Evolutionary conservation across 257 asterid species (phyloP).

Genomic region (Nyctanthes arbortristis): DNA sequence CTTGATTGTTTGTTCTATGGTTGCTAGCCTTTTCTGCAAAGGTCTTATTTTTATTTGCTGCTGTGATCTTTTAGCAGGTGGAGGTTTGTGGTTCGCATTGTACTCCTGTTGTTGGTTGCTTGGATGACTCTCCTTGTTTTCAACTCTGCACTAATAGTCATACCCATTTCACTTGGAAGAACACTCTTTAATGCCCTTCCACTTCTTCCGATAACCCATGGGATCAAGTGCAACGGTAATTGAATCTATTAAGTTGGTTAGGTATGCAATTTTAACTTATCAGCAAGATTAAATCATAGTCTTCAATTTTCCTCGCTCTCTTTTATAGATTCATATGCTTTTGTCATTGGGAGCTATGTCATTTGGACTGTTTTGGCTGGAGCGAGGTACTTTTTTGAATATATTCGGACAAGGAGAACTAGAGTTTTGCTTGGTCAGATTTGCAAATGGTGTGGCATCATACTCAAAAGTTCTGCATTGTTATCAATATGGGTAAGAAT

Average conservation of each 20-base stretch:
- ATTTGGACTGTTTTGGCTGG: constrained; percentile 97
- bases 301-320: background rate
- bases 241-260: constrained; percentile 14
- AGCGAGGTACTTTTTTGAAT: constrained; percentile 73
- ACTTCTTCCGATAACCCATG: constrained; percentile 87
- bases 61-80: constrained; percentile 66
- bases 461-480: constrained; percentile 74
- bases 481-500: constrained; percentile 87
- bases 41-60: constrained; percentile 36
- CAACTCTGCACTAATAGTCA: constrained; percentile 77
- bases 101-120: constrained; percentile 79
- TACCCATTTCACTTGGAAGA: constrained; percentile 93
- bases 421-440: constrained; percentile 60
- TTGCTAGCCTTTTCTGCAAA: constrained; percentile 21
- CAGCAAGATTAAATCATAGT: background rate
- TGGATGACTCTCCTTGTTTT: constrained; percentile 93
- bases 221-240: constrained; percentile 95
- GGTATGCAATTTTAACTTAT: background rate
- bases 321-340: constrained; percentile 76
- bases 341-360: constrained; percentile 93
- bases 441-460: constrained; percentile 92
- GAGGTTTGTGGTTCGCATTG: constrained; percentile 85
- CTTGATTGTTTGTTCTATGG: too few species aligned
- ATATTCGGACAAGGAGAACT: constrained; percentile 71
- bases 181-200: constrained; percentile 80